These are phyloP conservation scores for Trypethelium eluteriae DNA, from an alignment of 495 filamentous ascomycete species.

Conservation along the genomic window DNA sequence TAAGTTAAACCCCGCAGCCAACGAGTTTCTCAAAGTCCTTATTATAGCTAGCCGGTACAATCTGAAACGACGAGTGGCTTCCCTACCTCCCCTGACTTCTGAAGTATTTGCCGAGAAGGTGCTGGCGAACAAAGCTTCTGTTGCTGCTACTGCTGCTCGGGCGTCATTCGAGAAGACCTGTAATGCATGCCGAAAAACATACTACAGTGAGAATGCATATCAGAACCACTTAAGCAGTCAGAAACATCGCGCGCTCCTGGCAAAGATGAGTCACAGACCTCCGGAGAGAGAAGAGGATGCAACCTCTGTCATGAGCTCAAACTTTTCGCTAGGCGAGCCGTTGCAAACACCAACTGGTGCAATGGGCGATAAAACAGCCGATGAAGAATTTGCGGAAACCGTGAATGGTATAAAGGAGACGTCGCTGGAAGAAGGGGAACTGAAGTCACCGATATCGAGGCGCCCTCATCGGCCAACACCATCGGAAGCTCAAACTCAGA, in stretches of 20 bases:
- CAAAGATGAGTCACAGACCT: slow-evolving; percentile 35
- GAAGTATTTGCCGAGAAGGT: slow-evolving; percentile 96
- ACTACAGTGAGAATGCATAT: slow-evolving; percentile 93
- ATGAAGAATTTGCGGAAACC: slow-evolving; percentile 70
- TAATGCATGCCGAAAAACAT: slow-evolving; percentile 77
- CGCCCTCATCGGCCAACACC: slow-evolving; percentile 51
- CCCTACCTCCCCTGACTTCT: slow-evolving; percentile 82
- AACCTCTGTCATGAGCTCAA: slow-evolving; percentile 83
- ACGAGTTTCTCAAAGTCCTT: neutral
- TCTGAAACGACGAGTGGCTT: slow-evolving; percentile 88
- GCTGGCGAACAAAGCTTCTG: slow-evolving; percentile 77
- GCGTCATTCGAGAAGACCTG: slow-evolving; percentile 83
- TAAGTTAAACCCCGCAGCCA: slow-evolving; percentile 46
- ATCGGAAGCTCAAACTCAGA: slow-evolving; percentile 40
- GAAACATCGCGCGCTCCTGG: slow-evolving; percentile 72
- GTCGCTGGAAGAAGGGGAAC: slow-evolving; percentile 50
- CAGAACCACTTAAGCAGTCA: slow-evolving; percentile 85
- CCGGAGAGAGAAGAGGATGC: slow-evolving; percentile 50
- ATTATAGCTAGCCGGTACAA: slow-evolving; percentile 61
- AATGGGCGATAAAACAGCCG: slow-evolving; percentile 54
- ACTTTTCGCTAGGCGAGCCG: slow-evolving; percentile 82
- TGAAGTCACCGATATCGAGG: slow-evolving; percentile 39
- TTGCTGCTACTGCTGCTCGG: slow-evolving; percentile 75
- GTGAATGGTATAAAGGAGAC: slow-evolving; percentile 69
- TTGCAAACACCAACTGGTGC: slow-evolving; percentile 45